Conservation (phyloP, 2,329 filamentous ascomycete species). For the Akanthomyces lecanii region DNA sequence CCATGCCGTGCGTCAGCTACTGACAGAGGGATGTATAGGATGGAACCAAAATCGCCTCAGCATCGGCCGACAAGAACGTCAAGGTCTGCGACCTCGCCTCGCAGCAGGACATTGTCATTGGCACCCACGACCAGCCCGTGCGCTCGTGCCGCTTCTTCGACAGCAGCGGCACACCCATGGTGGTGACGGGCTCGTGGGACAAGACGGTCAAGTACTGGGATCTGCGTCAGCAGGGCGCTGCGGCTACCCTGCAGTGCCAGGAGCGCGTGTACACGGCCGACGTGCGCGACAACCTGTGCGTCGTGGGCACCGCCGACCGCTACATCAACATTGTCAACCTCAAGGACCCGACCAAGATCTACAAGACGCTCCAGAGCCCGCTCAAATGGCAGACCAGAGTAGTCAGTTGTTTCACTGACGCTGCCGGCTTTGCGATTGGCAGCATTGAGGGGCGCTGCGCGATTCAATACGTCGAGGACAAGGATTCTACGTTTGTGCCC, state of each 20-base stretch:
- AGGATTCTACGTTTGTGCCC: slow-evolving; percentile 64
- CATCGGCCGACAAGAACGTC: slow-evolving; percentile 85
- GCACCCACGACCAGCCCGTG: slow-evolving; percentile 80
- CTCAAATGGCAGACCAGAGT: slow-evolving; percentile 98
- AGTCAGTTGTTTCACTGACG: slow-evolving; percentile 91
- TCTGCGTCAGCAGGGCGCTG: slow-evolving; percentile 61
- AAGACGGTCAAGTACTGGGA: slow-evolving; percentile 92
- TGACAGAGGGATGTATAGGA: slow-evolving; percentile 54
- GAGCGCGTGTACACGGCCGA: slow-evolving; percentile 91
- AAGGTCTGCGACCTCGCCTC: slow-evolving; percentile 78
- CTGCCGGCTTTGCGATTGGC: slow-evolving; percentile 87
- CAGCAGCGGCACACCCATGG: slow-evolving; percentile 66
- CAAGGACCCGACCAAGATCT: slow-evolving; percentile 81
- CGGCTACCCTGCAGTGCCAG: slow-evolving; percentile 62
- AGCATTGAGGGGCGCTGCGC: slow-evolving; percentile 96
- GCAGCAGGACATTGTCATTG: slow-evolving; percentile 66
- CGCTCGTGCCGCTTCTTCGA: slow-evolving; percentile 75
- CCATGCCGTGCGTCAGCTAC: not conserved
- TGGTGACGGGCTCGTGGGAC: slow-evolving; percentile 91
- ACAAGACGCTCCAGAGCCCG: slow-evolving; percentile 93
- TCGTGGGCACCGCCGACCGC: slow-evolving; percentile 88
- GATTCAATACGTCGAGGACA: slow-evolving; percentile 97
- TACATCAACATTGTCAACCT: slow-evolving; percentile 96
- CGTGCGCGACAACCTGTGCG: slow-evolving; percentile 79
- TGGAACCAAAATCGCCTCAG: slow-evolving; percentile 81